Evolutionary conservation across 2,329 filamentous ascomycete genomes (phyloP), one percentile per base, ranked within the genome.

Genomic region (Plectosphaerella sp.): DNA sequence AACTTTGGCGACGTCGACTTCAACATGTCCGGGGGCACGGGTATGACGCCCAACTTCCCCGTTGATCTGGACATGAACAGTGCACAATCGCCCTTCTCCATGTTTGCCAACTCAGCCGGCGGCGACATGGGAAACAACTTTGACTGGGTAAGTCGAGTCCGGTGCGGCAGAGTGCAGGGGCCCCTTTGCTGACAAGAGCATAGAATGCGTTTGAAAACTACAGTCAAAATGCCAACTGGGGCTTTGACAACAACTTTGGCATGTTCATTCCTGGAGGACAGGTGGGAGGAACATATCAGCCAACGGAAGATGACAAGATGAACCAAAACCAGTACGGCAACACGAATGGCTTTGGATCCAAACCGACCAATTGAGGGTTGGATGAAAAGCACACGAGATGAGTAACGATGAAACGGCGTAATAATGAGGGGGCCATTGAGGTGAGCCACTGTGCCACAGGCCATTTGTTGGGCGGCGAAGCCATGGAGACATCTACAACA

Each of bases 191-290:
- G 54, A 70, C 57, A 10, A 4, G 24, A 9, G 4, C 47, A 36
- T 49, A 83, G 80, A 75, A 76, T 43, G 75, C 77, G 12, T 77
- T 84, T 47, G 80, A 84, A 54, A 82, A 74, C 49, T 83, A 78
- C 55, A 74, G 80, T 1, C 80, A 84, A 49, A 74, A 65, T n/a
- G 73, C 77, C 14, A 75, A 73, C 42, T 83, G 78, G 72, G 76
- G 73, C 24, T 67, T 71, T 3, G 78, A 82, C 33, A 74, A 77
- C 52, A 72, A 73, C 15, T 79, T 81, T 58, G 74, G 77, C 50
- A 74, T 82, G 55, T 81, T 80, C 55, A 12, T 41, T 22, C 41
- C 41, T 18, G 41, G 63, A 51, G 52, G 53, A 48, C 45, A 52
- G 46, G 49, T 47, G 52, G 15, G 22, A 22, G 22, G 22, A 5